Percentiles rank a stretch among this genome's conserved stretches.
Conservation (phyloP, 2,329 filamentous ascomycete species). For the Aspergillus felis region DNA sequence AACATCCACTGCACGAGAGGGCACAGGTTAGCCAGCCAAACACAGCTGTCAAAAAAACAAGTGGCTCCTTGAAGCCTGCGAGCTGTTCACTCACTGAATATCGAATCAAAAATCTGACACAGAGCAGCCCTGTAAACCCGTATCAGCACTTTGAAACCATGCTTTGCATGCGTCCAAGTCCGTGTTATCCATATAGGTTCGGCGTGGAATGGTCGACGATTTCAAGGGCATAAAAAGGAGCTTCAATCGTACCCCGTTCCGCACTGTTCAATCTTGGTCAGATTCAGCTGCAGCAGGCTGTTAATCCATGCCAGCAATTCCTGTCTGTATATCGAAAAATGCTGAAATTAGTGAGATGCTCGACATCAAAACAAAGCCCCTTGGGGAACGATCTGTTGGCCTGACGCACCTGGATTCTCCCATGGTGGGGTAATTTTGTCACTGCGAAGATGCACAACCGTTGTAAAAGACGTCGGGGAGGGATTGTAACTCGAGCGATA, state of each 20-base stretch:
- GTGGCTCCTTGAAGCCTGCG: not conserved
- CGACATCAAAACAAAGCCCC: conserved; percentile 9
- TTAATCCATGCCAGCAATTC: conserved; percentile 96
- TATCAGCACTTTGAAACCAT: conserved; percentile 7
- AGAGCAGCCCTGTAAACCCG: conserved; percentile 68
- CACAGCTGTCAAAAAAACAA: not conserved
- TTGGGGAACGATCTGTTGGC: conserved; percentile 10
- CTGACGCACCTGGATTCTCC: conserved; percentile 59
- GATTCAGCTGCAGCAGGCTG: conserved; percentile 94
- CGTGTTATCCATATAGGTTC: not conserved
- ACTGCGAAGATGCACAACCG: conserved; percentile 4
- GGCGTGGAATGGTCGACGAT: not conserved
- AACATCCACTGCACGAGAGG: conserved; percentile 61
- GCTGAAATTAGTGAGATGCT: conserved; percentile 8
- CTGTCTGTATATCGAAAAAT: conserved; percentile 60
- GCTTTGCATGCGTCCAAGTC: not conserved
- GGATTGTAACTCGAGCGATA: not conserved
- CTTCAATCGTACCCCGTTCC: conserved; percentile 75
- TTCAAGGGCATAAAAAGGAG: conserved; percentile 5
- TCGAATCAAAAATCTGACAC: conserved; percentile 97
- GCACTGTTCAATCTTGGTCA: conserved; percentile 98
- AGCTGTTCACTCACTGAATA: conserved; percentile 62
- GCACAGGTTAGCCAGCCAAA: conserved; percentile 6
- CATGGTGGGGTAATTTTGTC: conserved; percentile 47
- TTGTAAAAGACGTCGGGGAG: conserved; percentile 1